phyloP scores from a whole-genome alignment of 2,329 filamentous ascomycete species.

The Pyrenophora graminea region DNA sequence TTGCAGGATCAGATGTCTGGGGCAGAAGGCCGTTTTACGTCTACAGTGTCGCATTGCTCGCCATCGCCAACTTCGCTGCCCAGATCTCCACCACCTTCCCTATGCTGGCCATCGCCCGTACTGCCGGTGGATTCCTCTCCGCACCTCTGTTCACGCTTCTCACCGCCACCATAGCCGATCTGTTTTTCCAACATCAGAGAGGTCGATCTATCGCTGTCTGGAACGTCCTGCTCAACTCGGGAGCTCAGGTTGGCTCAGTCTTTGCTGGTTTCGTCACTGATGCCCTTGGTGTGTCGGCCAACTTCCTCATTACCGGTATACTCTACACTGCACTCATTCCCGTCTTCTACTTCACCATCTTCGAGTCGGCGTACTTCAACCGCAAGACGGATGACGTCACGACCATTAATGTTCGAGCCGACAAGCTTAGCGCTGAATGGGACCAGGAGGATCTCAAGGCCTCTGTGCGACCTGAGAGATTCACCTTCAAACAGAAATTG shows the following conservation, averaged over 20 bases:
- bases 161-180: constrained; percentile 18
- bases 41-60: constrained; percentile 13
- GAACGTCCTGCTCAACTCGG: constrained; percentile 17
- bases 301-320: constrained; percentile 15
- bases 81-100: constrained; percentile 13
- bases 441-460: constrained; percentile 13
- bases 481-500: constrained; percentile 9
- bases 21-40: constrained; percentile 17
- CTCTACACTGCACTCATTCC: constrained; percentile 12
- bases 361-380: constrained; percentile 17
- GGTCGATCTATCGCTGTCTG: constrained; percentile 19
- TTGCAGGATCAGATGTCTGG: constrained; percentile 17
- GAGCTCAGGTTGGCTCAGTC: constrained; percentile 17
- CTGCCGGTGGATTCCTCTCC: constrained; percentile 15
- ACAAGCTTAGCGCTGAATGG: constrained; percentile 13
- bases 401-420: constrained; percentile 2
- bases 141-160: constrained; percentile 18
- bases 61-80: constrained; percentile 12
- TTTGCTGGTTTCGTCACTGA: constrained; percentile 18
- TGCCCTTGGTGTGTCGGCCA: constrained; percentile 11
- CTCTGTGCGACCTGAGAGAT: background rate
- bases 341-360: constrained; percentile 14
- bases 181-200: constrained; percentile 19
- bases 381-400: constrained; percentile 5
- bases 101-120: constrained; percentile 13